Evolutionary conservation across 139 green algal species (phyloP), one percentile per base, ranked within the genome.

Genomic region (Chlorella sp.): DNA sequence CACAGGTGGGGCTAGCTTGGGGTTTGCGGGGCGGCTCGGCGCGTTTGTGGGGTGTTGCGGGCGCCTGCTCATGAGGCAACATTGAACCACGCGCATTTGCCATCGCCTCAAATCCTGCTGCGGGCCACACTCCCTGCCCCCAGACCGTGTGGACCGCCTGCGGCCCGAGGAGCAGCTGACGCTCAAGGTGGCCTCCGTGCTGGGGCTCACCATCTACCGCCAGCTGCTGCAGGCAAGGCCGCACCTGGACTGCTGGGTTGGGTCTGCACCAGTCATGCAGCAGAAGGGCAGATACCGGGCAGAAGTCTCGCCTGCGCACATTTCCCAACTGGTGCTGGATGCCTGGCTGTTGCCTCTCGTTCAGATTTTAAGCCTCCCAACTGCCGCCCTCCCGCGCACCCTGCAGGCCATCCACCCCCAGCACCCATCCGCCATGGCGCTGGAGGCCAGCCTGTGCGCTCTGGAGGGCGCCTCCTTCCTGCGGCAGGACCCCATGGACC

Each of bases 181-280:
- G 0, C 91, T 96, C 65, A 96, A 96, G 90, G 89, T 96, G 74
- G 87, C 91, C 18, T 92, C 87, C 17, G 88, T 95, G 67, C 92
- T 94, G 87, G 94, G 94, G 12, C 89, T 93, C 71, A 92, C 86
- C 67, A 86, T 96, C 55, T 90, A 93, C 51, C 76, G 91, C 13
- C 89, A 93, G 60, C 90, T 96, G 75, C 86, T 96, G 69, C 85
- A 94, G 86, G 88, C 84, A 74, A 71, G 51, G 28, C 69, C 9
- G 69, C 20, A 16, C 44, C 9, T 51, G 6, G 44, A 9, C 9
- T 51, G 44, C 44, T 51, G 9, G n/a, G n/a, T n/a, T n/a, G n/a
- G n/a, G n/a, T n/a, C n/a, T n/a, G n/a, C n/a, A n/a, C n/a, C n/a
- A n/a, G n/a, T n/a, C n/a, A n/a, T n/a, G n/a, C n/a, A n/a, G n/a